Conservation (phyloP, 1,284 basidiomycete genomes). For the Pseudozyma sp. region DNA sequence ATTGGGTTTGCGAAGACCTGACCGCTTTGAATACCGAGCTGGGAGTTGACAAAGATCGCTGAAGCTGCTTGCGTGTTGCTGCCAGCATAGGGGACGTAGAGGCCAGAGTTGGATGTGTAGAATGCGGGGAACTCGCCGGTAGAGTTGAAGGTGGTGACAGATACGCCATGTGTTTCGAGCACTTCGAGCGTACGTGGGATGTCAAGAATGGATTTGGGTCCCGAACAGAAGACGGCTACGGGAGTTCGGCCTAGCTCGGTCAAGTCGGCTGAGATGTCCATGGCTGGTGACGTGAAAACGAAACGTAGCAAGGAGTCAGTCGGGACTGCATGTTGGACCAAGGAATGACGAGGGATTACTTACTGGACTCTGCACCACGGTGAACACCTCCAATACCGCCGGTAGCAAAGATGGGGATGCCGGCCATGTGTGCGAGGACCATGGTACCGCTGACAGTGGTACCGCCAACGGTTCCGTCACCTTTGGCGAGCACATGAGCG, state of each 20-base stretch:
- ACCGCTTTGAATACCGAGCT: slow-evolving; percentile 63
- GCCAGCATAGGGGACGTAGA: slow-evolving; percentile 74
- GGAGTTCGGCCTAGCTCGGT: slow-evolving; percentile 63
- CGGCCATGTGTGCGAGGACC: slow-evolving; percentile 64
- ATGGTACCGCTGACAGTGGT: slow-evolving; percentile 89
- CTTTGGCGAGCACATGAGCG: slow-evolving; percentile 78
- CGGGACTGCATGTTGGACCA: too few relatives aligned
- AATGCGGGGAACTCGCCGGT: slow-evolving; percentile 88
- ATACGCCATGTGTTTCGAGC: slow-evolving; percentile 95
- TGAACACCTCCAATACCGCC: slow-evolving; percentile 84
- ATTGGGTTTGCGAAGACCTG: slow-evolving; percentile 88
- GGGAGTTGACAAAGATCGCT: slow-evolving; percentile 77
- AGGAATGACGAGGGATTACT: slow-evolving; percentile 71
- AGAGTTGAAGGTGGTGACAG: slow-evolving; percentile 83
- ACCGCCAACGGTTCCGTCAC: slow-evolving; percentile 78
- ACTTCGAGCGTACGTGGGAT: slow-evolving; percentile 93
- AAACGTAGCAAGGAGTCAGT: too few relatives aligned
- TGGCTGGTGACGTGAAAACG: slow-evolving; percentile 72
- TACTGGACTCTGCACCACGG: slow-evolving; percentile 82
- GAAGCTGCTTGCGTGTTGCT: slow-evolving; percentile 41
- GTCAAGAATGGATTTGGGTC: slow-evolving; percentile 94
- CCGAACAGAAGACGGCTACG: slow-evolving; percentile 84
- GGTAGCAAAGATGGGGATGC: slow-evolving; percentile 68
- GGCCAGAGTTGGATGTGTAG: slow-evolving; percentile 86
- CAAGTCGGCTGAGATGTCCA: slow-evolving; percentile 77